Evolutionary conservation across 129 eudicot genomes (phyloP).

Genomic region (Helianthus tuberosus): DNA sequence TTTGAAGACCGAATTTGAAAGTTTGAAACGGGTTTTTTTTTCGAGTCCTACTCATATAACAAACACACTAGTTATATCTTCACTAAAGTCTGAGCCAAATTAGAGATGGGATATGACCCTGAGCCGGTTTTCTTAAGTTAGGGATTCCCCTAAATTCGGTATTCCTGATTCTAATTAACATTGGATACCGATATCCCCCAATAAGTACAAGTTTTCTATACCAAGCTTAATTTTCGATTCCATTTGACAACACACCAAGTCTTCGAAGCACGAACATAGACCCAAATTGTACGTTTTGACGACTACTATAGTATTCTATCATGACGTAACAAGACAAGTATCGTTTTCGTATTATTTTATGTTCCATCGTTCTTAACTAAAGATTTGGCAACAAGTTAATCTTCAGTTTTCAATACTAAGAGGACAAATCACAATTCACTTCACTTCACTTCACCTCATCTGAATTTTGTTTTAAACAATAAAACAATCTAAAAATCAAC

Average conservation of each 20-base stretch:
- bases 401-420: background rate
- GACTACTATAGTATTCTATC: background rate
- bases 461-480: background rate
- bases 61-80: no score
- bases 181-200: no score
- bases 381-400: background rate
- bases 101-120: no score
- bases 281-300: background rate
- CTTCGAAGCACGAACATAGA: background rate
- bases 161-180: no score
- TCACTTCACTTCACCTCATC: background rate
- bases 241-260: background rate
- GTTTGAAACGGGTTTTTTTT: no score
- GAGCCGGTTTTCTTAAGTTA: no score
- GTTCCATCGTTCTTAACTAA: slow-evolving; percentile 1
- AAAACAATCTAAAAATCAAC: background rate
- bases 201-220: no score
- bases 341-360: background rate
- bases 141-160: no score
- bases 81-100: no score
- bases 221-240: no score
- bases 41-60: no score
- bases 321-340: background rate
- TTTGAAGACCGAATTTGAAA: no score
- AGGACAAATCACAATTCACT: background rate